Evolutionary conservation across 139 green algal species (phyloP), one percentile per base, ranked within the genome.

Genomic region (Chlorella sorokiniana): DNA sequence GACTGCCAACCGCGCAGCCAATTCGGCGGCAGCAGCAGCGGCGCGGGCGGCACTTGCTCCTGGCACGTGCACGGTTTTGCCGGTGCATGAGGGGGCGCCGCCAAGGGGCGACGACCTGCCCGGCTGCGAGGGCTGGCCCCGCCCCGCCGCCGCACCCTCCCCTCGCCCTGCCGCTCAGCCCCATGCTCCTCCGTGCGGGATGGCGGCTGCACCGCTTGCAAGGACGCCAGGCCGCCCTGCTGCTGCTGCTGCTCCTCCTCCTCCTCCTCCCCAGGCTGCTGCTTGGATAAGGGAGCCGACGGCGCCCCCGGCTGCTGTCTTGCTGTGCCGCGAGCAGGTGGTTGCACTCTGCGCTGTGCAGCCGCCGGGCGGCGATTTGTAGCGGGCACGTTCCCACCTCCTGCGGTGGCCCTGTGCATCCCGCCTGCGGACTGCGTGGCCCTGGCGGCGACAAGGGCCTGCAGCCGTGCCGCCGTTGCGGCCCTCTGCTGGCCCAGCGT

Each of bases 401-500:
- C 65, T 35, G 37, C 65, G 8, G 44, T 18, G 18, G 69, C 48
- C 18, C 31, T 31, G 48, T 10, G 29, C 23, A 27, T 9, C 1
- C 3, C 51, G 51, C 5, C 20, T 18, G 25, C 73, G 5, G n/a
- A 40, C 9, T 2, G 27, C 27, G 40, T 20, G 10, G 42, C 59
- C 75, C 1, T 18, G 10, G 29, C 52, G 2, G 59, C 29, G 27
- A 71, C 61, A 27, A 71, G 38, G 2, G 42, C 41, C 41, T 81
- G 75, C n/a, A 81, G 59, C n/a, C 59, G 75, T 3, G 59, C 75
- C 35, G 75, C 56, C 1, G 56, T 81, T 37, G 75, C 59, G 2
- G 62, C 75, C 3, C 31, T n/a, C 38, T 56, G 56, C 14, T 72
- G 59, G 8, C 59, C 54, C 51, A 37, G 16, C 8, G 71, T 10